Evolutionary conservation across 345 rosid species (phyloP), one percentile per base, ranked within the genome.

Genomic region (Lagerstroemia speciosa): DNA sequence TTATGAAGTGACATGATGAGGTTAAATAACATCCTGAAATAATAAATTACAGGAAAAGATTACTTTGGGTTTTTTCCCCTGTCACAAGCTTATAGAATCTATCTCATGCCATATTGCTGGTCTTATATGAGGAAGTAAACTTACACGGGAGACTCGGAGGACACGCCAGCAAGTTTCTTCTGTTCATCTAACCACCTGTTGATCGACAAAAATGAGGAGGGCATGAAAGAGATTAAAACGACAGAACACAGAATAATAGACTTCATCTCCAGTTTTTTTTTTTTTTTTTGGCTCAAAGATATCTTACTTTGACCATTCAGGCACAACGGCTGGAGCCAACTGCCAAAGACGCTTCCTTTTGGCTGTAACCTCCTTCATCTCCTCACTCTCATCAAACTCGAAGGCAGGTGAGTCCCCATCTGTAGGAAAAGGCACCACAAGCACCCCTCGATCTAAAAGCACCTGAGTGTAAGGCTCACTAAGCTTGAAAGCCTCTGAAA

Each of bases 131-230:
- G 65, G n/a, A 62, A 69, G 61, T 8, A 68, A 37, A 64, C 91
- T 78, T 86, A 91, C 97, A 94, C 96, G 5, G 97, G 97, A 79
- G 99, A 89, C 63, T 88, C 99, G 17, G 83, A 73, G 60, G 93
- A 76, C 43, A 94, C 83, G 69, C 85, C 82, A 11, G 96, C 97
- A 73, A 86, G 74, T 67, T 86, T 85, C 92, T 94, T 94, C 72
- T 91, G 99, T 62, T 86, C 95, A 77, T 84, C 82, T 74, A 91
- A 66, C 97, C 97, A 94, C 76, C 97, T 91, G 80, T 33, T 27
- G 58, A 50, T 43, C 31, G 30, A 64, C 63, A n/a, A 66, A 50
- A 68, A 65, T 40, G 38, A 27, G 62, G n/a, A 64, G 30, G 31
- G 57, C 62, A 43, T 66, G 45, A 46, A 62, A 36, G 57, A 16